Conservation (phyloP, 495 filamentous ascomycete species). For the Pseudotulostoma volvatum region DNA sequence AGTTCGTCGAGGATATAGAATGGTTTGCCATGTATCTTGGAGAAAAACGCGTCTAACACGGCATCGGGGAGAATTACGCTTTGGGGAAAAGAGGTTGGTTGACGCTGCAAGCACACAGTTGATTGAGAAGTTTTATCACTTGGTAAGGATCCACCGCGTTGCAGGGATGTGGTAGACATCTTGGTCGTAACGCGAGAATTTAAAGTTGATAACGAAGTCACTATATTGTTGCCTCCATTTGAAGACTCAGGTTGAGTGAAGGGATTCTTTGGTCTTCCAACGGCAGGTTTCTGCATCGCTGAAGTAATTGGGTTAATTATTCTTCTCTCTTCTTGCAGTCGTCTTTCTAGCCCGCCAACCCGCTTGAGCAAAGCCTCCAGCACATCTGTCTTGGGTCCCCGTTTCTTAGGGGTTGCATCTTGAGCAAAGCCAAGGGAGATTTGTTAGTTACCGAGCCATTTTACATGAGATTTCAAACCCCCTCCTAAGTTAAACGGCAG, state of each 20-base stretch:
- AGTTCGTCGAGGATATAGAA: conserved; percentile 64
- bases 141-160: conserved; percentile 6
- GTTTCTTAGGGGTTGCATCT: conserved; percentile 81
- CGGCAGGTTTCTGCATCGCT: conserved; percentile 13
- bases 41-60: conserved; percentile 61
- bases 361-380: conserved; percentile 69
- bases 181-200: conserved; percentile 2
- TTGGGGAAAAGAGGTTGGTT: conserved; percentile 17
- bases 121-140: conserved; percentile 2
- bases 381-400: conserved; percentile 78
- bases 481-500: background rate
- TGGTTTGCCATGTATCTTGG: conserved; percentile 59
- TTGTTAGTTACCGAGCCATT: conserved; percentile 5
- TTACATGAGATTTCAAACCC: background rate
- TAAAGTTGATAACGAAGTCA: conserved; percentile 8
- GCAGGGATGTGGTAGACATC: conserved; percentile 5
- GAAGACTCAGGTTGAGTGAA: conserved; percentile 7
- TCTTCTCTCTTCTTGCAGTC: conserved; percentile 54
- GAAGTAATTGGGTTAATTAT: conserved; percentile 36
- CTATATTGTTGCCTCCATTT: conserved; percentile 10
- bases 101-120: conserved; percentile 2
- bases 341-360: conserved; percentile 68
- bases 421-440: conserved; percentile 1
- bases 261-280: conserved; percentile 6
- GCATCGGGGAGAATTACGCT: conserved; percentile 33